phyloP scores from a whole-genome alignment of 2,329 filamentous ascomycete species.

The Neobulgaria alba region DNA sequence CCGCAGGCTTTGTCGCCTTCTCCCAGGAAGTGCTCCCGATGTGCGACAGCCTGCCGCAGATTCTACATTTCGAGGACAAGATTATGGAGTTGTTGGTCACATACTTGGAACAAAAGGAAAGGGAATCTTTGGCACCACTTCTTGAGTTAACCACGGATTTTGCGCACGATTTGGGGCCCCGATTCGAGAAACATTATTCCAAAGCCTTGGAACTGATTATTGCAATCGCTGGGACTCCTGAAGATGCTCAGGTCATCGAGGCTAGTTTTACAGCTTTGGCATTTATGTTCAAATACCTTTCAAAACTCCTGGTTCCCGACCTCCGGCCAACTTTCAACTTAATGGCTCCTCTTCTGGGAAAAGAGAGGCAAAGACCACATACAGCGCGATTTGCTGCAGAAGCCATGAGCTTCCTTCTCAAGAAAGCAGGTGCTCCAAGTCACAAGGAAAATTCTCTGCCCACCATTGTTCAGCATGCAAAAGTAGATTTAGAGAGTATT shows the following conservation, averaged over 20 bases:
- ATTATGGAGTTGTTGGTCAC: constrained; percentile 71
- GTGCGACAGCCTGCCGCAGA: constrained; percentile 83
- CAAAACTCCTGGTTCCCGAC: constrained; percentile 76
- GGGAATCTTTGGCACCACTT: constrained; percentile 74
- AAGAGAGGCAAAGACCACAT: constrained; percentile 71
- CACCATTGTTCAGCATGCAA: constrained; percentile 62
- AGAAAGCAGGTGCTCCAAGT: constrained; percentile 74
- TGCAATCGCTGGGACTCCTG: constrained; percentile 66
- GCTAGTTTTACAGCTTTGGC: constrained; percentile 94
- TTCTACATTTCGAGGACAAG: constrained; percentile 80
- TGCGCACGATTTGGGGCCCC: constrained; percentile 80
- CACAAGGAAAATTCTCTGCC: constrained; percentile 66
- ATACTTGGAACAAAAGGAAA: constrained; percentile 71
- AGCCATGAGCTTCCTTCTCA: constrained; percentile 85
- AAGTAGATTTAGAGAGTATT: constrained; percentile 54
- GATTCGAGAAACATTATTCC: constrained; percentile 84
- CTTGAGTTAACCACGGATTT: constrained; percentile 85
- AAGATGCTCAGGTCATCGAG: constrained; percentile 84
- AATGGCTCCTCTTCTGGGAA: constrained; percentile 77
- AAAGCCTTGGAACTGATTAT: constrained; percentile 67
- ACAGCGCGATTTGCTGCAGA: constrained; percentile 91
- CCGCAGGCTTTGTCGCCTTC: constrained; percentile 71
- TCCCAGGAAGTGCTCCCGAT: constrained; percentile 65
- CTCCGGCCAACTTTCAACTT: constrained; percentile 76
- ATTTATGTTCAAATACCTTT: constrained; percentile 96